Percentiles rank a stretch among this genome's conserved stretches.
Conservation (phyloP, 1,139 yeast genomes). For the Blastobotrys malaysiensis region DNA sequence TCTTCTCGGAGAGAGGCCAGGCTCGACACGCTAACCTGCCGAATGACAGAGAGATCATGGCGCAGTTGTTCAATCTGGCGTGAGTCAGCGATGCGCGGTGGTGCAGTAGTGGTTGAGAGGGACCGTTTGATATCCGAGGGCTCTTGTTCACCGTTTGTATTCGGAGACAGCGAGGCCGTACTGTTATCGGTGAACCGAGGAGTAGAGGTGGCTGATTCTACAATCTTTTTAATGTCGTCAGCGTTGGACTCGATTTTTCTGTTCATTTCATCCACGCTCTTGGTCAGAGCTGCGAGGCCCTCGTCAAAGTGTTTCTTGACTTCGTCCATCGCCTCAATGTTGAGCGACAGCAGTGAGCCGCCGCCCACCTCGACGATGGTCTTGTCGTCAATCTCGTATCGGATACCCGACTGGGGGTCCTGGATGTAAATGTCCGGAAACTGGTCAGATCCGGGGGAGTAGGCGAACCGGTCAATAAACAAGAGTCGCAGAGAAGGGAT, state of each 20-base stretch:
- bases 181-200: background rate
- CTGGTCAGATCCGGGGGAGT: conserved; percentile 60
- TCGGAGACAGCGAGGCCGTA: background rate
- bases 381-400: conserved; percentile 77
- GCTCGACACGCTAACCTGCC: conserved; percentile 50
- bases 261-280: conserved; percentile 34
- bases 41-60: conserved; percentile 57
- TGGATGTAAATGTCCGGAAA: conserved; percentile 81
- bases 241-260: conserved; percentile 34
- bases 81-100: background rate
- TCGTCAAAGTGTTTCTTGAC: conserved; percentile 32
- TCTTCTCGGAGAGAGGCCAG: conserved; percentile 41
- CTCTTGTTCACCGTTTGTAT: background rate
- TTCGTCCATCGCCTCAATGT: conserved; percentile 37
- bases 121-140: background rate
- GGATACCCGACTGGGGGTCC: conserved; percentile 53
- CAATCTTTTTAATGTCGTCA: background rate
- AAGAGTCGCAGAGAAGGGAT: conserved; percentile 63
- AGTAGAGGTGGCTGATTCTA: background rate
- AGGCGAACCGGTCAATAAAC: conserved; percentile 84
- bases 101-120: conserved; percentile 6
- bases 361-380: conserved; percentile 51
- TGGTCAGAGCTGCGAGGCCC: conserved; percentile 28
- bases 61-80: conserved; percentile 34
- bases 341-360: conserved; percentile 57